phyloP scores from a whole-genome alignment of 305 asterid genomes.

The Fraxinus velutina region DNA sequence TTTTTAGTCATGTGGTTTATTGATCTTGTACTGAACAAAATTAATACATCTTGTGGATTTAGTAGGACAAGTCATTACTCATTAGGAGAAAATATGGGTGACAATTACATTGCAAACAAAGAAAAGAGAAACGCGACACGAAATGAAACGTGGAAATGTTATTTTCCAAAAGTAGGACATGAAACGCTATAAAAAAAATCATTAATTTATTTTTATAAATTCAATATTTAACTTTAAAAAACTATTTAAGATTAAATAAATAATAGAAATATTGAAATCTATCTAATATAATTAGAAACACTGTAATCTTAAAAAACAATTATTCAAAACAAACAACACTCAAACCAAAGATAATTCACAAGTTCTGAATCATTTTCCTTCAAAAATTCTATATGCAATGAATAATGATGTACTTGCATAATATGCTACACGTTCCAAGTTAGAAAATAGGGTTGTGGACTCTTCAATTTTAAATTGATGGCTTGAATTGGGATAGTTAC shows the following conservation, averaged over 20 bases:
- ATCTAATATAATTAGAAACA: neutral
- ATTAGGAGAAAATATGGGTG: too few species aligned
- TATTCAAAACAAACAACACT: neutral
- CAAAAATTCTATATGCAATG: neutral
- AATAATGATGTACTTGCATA: neutral
- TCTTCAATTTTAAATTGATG: neutral
- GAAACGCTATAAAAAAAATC: neutral
- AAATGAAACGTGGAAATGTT: neutral
- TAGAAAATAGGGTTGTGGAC: neutral
- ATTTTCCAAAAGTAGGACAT: neutral
- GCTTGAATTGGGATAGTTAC: neutral
- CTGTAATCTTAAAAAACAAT: neutral
- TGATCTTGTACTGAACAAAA: too few species aligned
- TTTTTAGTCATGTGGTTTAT: too few species aligned
- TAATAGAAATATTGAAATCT: neutral
- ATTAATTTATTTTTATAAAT: too few species aligned
- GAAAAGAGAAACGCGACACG: neutral
- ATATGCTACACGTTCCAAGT: neutral
- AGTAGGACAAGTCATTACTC: too few species aligned
- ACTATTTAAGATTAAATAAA: too few species aligned
- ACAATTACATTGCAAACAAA: too few species aligned
- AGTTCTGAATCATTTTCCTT: neutral
- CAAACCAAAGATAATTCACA: neutral
- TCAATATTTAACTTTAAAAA: neutral
- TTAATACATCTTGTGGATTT: too few species aligned